phyloP scores from a whole-genome alignment of 305 asterid genomes.

The Solanum aculeatissimum region DNA sequence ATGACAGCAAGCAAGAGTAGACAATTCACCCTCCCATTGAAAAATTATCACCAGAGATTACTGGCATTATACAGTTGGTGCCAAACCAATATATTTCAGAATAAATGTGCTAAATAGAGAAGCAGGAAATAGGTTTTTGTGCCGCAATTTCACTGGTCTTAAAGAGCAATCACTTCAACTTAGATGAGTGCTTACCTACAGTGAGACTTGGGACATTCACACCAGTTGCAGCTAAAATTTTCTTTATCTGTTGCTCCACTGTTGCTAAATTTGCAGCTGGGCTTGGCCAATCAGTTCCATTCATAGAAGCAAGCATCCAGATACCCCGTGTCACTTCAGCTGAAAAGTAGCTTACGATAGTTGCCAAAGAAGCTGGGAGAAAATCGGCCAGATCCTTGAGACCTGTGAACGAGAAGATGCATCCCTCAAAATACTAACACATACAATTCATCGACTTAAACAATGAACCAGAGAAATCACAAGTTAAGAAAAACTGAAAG shows the following conservation, averaged over 20 bases:
- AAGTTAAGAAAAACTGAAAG: neutral
- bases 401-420: slow-evolving; percentile 37
- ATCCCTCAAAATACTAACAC: neutral
- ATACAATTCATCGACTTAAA: neutral
- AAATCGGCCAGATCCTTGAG: slow-evolving; percentile 98
- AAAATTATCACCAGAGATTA: neutral
- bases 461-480: neutral
- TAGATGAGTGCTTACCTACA: slow-evolving; percentile 34
- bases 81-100: neutral
- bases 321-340: slow-evolving; percentile 97
- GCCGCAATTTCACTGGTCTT: neutral
- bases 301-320: slow-evolving; percentile 95
- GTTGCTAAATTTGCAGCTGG: slow-evolving; percentile 77
- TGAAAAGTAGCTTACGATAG: slow-evolving; percentile 77
- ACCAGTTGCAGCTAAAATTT: slow-evolving; percentile 84
- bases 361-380: slow-evolving; percentile 93
- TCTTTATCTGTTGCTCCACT: slow-evolving; percentile 83
- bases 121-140: neutral
- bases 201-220: slow-evolving; percentile 76
- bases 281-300: slow-evolving; percentile 99
- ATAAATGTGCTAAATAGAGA: neutral
- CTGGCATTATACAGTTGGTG: neutral
- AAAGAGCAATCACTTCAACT: neutral
- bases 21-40: neutral
- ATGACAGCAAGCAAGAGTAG: neutral